A percentile compares a stretch with the other conserved stretches of the same genome.
phyloP scores from a whole-genome alignment of 768 basidiomycete species.

The Russula vinacea region DNA sequence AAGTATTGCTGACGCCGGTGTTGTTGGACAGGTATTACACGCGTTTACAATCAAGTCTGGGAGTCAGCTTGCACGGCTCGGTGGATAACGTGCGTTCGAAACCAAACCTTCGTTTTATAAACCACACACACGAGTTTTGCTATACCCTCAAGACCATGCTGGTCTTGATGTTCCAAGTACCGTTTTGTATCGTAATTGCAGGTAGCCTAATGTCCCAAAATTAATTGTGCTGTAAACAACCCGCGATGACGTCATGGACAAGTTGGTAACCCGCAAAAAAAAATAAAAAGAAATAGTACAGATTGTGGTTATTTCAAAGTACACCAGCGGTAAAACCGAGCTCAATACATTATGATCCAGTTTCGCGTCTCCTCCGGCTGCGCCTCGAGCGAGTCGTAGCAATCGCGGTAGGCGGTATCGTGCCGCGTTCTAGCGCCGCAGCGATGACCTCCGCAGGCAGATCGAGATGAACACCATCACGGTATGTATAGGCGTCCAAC shows the following conservation, averaged over 20 bases:
- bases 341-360: conserved; percentile 8
- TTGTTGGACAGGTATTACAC: conserved; percentile 14
- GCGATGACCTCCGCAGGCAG: conserved; percentile 90
- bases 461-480: conserved; percentile 90
- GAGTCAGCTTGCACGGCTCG: conserved; percentile 16
- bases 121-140: conserved; percentile 1
- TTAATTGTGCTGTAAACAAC: not conserved
- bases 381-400: conserved; percentile 50
- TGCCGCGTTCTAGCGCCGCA: conserved; percentile 75
- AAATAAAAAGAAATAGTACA: conserved; percentile 21
- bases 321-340: conserved; percentile 20
- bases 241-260: conserved; percentile 1
- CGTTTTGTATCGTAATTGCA: conserved; percentile 15
- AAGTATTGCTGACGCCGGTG: not conserved
- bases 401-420: conserved; percentile 57
- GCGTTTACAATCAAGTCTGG: conserved; percentile 18
- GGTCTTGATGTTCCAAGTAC: conserved; percentile 5
- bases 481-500: conserved; percentile 77
- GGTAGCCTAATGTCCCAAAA: conserved; percentile 3
- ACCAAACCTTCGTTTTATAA: conserved; percentile 1
- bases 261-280: conserved; percentile 8
- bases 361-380: conserved; percentile 51
- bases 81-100: conserved; percentile 1
- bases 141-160: conserved; percentile 6
- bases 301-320: conserved; percentile 9